These are phyloP conservation scores for Jaenimonas drosophilae DNA, from an alignment of 208 protist genomes.

Conservation along the genomic window DNA sequence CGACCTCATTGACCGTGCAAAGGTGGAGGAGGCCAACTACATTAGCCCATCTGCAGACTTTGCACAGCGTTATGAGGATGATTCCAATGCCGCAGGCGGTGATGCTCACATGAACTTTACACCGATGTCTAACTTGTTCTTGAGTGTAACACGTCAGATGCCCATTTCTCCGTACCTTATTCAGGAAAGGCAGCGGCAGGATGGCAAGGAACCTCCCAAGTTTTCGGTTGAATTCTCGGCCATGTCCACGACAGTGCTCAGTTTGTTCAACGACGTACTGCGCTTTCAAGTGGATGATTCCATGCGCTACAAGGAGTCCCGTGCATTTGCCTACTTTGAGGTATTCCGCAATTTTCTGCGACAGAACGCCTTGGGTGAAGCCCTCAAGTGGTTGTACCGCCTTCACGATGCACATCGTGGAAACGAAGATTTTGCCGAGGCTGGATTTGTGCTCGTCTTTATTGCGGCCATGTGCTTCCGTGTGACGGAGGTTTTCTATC, in stretches of 20 bases:
- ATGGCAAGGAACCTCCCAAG: background rate
- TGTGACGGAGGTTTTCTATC: constrained; percentile 82
- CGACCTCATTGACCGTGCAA: constrained; percentile 47
- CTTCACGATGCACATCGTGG: constrained; percentile 73
- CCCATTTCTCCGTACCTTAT: constrained; percentile 54
- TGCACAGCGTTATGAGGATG: constrained; percentile 42
- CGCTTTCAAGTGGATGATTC: constrained; percentile 58
- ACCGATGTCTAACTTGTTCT: constrained; percentile 12
- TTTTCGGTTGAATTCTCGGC: constrained; percentile 70
- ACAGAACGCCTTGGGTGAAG: constrained; percentile 71
- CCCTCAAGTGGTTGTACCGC: constrained; percentile 74
- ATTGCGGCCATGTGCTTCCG: constrained; percentile 78
- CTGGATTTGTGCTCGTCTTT: constrained; percentile 81
- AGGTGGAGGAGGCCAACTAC: constrained; percentile 44
- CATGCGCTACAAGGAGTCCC: constrained; percentile 76
- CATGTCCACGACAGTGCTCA: constrained; percentile 60
- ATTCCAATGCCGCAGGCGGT: constrained; percentile 34
- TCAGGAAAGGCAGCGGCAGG: constrained; percentile 13
- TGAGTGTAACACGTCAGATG: constrained; percentile 48
- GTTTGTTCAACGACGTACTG: constrained; percentile 78
- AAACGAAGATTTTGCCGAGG: constrained; percentile 64
- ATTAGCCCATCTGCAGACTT: constrained; percentile 25
- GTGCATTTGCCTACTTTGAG: constrained; percentile 69
- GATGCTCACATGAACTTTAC: constrained; percentile 50
- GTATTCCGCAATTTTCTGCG: constrained; percentile 74